Base-by-base conservation (phyloP, 1,284 basidiomycete species). In the Leccinum proximum region DNA sequence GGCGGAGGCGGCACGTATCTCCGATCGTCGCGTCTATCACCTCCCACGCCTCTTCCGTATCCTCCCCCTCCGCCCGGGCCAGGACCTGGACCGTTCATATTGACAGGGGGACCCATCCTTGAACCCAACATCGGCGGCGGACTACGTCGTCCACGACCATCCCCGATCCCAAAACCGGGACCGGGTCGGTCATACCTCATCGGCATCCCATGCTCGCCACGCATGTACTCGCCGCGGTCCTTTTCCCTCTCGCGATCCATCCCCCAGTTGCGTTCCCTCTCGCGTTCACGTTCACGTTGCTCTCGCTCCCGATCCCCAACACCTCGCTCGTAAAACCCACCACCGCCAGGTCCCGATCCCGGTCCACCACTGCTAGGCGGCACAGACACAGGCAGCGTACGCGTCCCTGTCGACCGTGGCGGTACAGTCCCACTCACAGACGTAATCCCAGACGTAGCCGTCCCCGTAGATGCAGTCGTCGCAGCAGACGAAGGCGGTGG, bases 271-370 rank as follows among this genome's bases (percentile, higher is more conserved):
- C 45, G 45, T 6, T 48, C 45, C 9, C 45, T 14, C 10, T 48
- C 45, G n/a, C 45, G 45, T 11, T 48, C 45, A 18, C 45, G 45
- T 48, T 48, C 45, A 48, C 45, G 45, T 18, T 48, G 45, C 45
- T 48, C 45, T 18, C 45, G 45, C 65, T 66, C 10, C 62, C 42
- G 42, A n/a, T 45, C 42, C 42, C 42, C 42, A 45, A 45, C 42
- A 5, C 63, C 66, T 65, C 66, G 67, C 11, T 74, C 73, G 18
- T 76, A 74, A 61, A 74, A 76, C n/a, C 10, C 63, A 22, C 67
- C 38, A 48, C n/a, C n/a, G 9, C 45, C 42, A n/a, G 16, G 61
- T 66, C 5, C 59, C 45, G 40, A 56, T 59, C 5, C 62, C 67
- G 3, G 45, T 66, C 5, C 45, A 48, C 9, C n/a, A 48, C 22